Evolutionary conservation across 495 filamentous ascomycete genomes (phyloP).

Genomic region (Glonium stellatum): DNA sequence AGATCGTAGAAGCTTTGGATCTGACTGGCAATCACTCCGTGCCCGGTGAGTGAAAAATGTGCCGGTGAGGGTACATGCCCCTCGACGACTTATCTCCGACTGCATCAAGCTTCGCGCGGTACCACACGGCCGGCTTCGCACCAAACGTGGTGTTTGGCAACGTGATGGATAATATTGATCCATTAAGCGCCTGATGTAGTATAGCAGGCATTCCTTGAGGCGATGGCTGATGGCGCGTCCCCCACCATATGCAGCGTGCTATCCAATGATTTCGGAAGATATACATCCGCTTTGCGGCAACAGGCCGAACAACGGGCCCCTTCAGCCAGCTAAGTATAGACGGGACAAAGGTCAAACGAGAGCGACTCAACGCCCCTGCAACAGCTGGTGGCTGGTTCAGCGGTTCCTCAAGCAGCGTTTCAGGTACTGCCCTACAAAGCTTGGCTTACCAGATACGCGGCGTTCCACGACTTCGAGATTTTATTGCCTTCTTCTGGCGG

Average conservation of each 20-base stretch:
- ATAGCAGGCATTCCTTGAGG: no score
- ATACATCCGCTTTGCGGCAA: slow-evolving; percentile 21
- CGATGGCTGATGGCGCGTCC: no score
- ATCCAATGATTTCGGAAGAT: slow-evolving; percentile 22
- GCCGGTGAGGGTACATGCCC: no score
- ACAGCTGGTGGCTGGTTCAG: slow-evolving; percentile 17
- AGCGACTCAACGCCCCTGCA: slow-evolving; percentile 13
- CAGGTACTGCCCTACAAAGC: slow-evolving; percentile 28
- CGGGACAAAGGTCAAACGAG: slow-evolving; percentile 27
- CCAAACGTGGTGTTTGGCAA: no score
- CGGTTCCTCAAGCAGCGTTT: slow-evolving; percentile 18
- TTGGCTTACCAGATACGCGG: slow-evolving; percentile 10
- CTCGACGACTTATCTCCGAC: no score
- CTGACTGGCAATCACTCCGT: no score
- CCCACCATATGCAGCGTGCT: background rate
- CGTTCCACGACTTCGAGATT: slow-evolving; percentile 1
- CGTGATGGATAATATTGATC: no score
- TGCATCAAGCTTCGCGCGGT: no score
- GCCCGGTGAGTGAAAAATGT: no score
- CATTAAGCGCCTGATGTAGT: no score
- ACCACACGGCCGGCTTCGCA: no score
- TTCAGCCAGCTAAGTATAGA: slow-evolving; percentile 15
- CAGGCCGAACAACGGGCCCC: slow-evolving; percentile 9
- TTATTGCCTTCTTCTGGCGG: background rate
- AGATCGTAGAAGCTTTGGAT: no score